Base-by-base conservation (phyloP, 169 alveolate genomes). In the Plasmodium yoelii region DNA sequence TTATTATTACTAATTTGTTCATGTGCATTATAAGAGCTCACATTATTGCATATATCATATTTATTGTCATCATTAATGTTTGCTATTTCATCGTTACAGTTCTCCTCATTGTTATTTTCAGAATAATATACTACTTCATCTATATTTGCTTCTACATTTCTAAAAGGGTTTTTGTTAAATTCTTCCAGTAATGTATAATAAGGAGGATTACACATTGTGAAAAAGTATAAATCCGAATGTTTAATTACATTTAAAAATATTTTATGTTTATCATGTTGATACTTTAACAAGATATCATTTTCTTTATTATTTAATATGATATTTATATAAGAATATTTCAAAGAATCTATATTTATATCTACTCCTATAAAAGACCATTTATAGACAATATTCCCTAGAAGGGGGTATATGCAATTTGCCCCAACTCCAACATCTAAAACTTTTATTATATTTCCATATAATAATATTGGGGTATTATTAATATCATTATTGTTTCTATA, bases 371-470 rank as follows among this genome's bases (percentile, higher is more conserved):
- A 93, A 42, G 90, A 74, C 96, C 96, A 93, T 9, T 90, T 80
- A 63, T 93, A 91, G 34, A 89, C 94, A 56, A 69, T 28, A 65
- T 64, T 57, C 0, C 96, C 96, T 28, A 93, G 46, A 22, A 93
- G 93, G 8, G 96, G 96, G 28, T 93, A 93, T 44, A 93, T 93
- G 55, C 95, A 91, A 72, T 88, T 92, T 34, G 96, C 95, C 2
- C 96, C 96, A 0, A 94, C 93, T 18, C 96, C 96, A 13, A 93
- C 80, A 65, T 93, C 96, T 73, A 93, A 55, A 15, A 92, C 96
- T 56, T 88, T 89, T 19, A 93, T 64, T 22, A 71, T 51, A 49
- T 70, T 68, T 10, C 94, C 93, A 12, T 63, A 44, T 46, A 87
- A 60, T 18, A 89, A 13, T 4, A 46, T 42, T 13, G 19, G 22